phyloP scores from a whole-genome alignment of 768 basidiomycete species.

The Agaricus subrufescens region DNA sequence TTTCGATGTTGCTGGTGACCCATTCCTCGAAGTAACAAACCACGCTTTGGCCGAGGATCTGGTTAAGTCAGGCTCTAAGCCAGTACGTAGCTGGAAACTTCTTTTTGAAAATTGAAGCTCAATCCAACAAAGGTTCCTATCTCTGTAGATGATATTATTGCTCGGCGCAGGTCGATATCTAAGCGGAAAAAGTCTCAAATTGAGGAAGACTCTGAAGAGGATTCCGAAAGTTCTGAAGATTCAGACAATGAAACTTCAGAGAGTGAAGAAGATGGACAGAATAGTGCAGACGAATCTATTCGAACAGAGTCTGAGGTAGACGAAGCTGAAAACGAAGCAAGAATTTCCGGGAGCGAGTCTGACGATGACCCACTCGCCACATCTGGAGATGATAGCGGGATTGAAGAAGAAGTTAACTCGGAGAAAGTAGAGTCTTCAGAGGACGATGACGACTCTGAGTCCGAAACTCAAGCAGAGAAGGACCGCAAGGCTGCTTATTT shows the following conservation, averaged over 20 bases:
- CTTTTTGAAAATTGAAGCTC: conserved; percentile 6
- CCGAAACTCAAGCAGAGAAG: conserved; percentile 60
- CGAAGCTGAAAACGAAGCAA: conserved; percentile 25
- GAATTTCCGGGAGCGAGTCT: conserved; percentile 12
- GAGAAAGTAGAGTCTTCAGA: conserved; percentile 21
- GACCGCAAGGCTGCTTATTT: conserved; percentile 90
- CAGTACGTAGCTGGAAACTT: conserved; percentile 35
- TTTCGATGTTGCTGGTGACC: conserved; percentile 76
- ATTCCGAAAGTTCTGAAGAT: not conserved
- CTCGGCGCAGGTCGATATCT: conserved; percentile 50
- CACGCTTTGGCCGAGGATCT: conserved; percentile 42
- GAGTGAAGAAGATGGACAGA: conserved; percentile 23
- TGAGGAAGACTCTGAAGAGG: conserved; percentile 17
- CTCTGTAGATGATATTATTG: conserved; percentile 91
- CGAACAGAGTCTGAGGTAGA: conserved; percentile 14
- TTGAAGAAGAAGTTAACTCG: conserved; percentile 24
- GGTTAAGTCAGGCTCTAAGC: conserved; percentile 59
- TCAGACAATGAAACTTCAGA: conserved; percentile 34
- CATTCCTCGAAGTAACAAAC: conserved; percentile 52
- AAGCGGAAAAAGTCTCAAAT: conserved; percentile 62
- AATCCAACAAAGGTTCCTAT: conserved; percentile 54
- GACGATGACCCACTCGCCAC: conserved; percentile 14
- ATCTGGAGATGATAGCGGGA: conserved; percentile 4
- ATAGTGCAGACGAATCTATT: conserved; percentile 18
- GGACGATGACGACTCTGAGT: conserved; percentile 29